Percentiles rank a stretch among this genome's conserved stretches.
Evolutionary conservation across 768 basidiomycete genomes (phyloP).

Genomic region (Russula compacta): DNA sequence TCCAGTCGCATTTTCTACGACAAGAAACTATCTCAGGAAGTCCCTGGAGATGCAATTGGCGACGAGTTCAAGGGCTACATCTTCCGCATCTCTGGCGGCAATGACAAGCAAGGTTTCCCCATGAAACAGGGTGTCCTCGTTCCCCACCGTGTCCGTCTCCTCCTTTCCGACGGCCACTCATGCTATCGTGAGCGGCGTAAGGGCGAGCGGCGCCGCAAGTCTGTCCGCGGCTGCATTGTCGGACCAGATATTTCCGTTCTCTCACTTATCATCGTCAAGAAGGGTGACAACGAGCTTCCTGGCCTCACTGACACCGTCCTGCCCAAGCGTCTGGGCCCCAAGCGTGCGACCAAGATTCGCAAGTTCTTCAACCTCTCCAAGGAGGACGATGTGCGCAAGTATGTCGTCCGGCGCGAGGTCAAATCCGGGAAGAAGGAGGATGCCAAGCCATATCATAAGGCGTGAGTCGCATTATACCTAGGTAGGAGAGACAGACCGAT

Average conservation of each 20-base stretch:
- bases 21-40: slow-evolving; percentile 94
- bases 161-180: slow-evolving; percentile 93
- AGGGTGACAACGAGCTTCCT: slow-evolving; percentile 84
- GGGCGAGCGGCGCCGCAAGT: slow-evolving; percentile 98
- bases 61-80: slow-evolving; percentile 97
- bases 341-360: slow-evolving; percentile 95
- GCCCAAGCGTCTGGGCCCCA: slow-evolving; percentile 93
- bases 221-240: slow-evolving; percentile 97
- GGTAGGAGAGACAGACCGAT: background rate
- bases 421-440: slow-evolving; percentile 78
- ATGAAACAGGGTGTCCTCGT: slow-evolving; percentile 99
- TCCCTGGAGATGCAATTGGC: slow-evolving; percentile 81
- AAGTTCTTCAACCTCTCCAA: slow-evolving; percentile 96
- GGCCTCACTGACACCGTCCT: slow-evolving; percentile 88
- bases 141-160: slow-evolving; percentile 86
- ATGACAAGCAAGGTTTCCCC: slow-evolving; percentile 98
- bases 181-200: slow-evolving; percentile 90
- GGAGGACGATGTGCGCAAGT: slow-evolving; percentile 97
- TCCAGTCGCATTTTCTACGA: slow-evolving; percentile 89
- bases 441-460: slow-evolving; percentile 95
- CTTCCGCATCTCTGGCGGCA: slow-evolving; percentile 94
- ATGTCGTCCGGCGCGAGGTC: slow-evolving; percentile 90
- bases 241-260: slow-evolving; percentile 94
- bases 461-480: slow-evolving; percentile 43
- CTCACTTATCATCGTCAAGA: slow-evolving; percentile 90